Conservation (phyloP, 495 filamentous ascomycete genomes). For the Paragyromitra xinjiangensis region DNA sequence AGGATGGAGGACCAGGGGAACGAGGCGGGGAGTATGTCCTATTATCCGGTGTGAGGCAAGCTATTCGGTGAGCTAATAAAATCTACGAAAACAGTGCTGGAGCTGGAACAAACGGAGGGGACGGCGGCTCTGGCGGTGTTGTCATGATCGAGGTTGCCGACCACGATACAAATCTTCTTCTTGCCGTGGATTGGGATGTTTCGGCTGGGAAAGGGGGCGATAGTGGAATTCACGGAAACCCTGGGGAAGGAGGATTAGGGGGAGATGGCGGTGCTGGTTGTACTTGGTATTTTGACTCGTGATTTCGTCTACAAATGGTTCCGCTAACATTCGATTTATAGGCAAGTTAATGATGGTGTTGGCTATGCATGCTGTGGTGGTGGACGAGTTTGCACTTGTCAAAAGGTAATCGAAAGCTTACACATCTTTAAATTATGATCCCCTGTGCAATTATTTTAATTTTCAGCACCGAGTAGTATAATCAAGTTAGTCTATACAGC, state of each 20-base stretch:
- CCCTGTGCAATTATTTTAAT: neutral
- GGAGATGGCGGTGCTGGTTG: constrained; percentile 34
- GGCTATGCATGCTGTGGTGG: constrained; percentile 49
- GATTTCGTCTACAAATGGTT: neutral
- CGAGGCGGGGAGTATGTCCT: constrained; percentile 57
- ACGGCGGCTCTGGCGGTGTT: constrained; percentile 58
- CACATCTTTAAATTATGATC: neutral
- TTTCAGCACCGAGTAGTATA: constrained; percentile 7
- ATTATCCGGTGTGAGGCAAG: neutral
- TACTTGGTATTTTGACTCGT: constrained; percentile 25
- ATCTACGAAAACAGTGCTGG: constrained; percentile 40
- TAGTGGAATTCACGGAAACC: constrained; percentile 55
- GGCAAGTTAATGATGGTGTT: constrained; percentile 39
- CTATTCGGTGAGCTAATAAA: constrained; percentile 1
- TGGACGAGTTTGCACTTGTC: constrained; percentile 40
- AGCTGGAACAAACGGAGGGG: constrained; percentile 54
- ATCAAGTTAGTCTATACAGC: constrained; percentile 34
- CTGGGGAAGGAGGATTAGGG: constrained; percentile 57
- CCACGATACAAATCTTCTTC: constrained; percentile 57
- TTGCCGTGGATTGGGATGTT: constrained; percentile 57
- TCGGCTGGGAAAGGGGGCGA: constrained; percentile 54
- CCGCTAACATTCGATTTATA: neutral
- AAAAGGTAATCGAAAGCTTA: constrained; percentile 20
- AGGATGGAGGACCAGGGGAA: constrained; percentile 53
- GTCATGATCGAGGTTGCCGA: constrained; percentile 56